These are phyloP conservation scores for Fusarium nodosum DNA, from an alignment of 2,329 filamentous ascomycete species.

Conservation along the genomic window DNA sequence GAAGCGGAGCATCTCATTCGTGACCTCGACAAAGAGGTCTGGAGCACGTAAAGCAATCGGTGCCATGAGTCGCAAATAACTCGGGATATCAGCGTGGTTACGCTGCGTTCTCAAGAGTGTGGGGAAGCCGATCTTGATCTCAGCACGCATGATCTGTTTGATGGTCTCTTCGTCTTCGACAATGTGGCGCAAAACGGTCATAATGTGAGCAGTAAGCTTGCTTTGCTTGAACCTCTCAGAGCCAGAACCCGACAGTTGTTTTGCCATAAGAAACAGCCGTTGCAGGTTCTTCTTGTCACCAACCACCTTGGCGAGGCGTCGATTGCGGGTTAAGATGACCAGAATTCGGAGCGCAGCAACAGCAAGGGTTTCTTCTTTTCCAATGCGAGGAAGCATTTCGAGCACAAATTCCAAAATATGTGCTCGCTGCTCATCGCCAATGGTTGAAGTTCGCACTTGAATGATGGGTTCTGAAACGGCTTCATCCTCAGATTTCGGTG, in stretches of 20 bases:
- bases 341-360: constrained; percentile 86
- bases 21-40: constrained; percentile 86
- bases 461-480: constrained; percentile 68
- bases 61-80: constrained; percentile 82
- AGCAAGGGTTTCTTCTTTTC: constrained; percentile 87
- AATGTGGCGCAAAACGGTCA: constrained; percentile 91
- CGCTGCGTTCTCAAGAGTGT: constrained; percentile 64
- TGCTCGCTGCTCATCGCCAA: constrained; percentile 74
- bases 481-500: constrained; percentile 65
- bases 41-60: constrained; percentile 85
- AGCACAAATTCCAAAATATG: constrained; percentile 82
- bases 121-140: constrained; percentile 85
- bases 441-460: constrained; percentile 69
- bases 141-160: constrained; percentile 90
- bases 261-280: constrained; percentile 93
- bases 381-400: constrained; percentile 85
- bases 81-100: constrained; percentile 73
- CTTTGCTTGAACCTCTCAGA: constrained; percentile 77
- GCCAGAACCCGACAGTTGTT: constrained; percentile 85
- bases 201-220: constrained; percentile 72
- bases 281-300: constrained; percentile 92
- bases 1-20: constrained; percentile 86
- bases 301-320: constrained; percentile 79
- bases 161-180: constrained; percentile 94
- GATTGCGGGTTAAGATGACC: constrained; percentile 86